Evolutionary conservation across 1,284 basidiomycete genomes (phyloP).

Genomic region (Albatrellus sp.): DNA sequence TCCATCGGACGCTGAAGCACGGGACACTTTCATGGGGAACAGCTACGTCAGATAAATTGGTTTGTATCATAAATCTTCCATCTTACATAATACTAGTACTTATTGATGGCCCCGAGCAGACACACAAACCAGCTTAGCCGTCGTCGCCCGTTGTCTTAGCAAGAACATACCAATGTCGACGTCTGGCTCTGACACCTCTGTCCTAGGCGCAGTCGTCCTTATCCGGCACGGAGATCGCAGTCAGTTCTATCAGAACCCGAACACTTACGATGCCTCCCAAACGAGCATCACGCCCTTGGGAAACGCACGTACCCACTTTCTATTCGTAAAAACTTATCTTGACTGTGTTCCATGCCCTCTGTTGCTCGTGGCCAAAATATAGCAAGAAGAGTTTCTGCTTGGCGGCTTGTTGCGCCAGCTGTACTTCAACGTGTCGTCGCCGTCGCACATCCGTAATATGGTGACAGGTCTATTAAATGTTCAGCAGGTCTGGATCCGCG

Average conservation of each 20-base stretch:
- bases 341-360: not conserved
- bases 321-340: not conserved
- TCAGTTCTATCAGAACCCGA: conserved; percentile 28
- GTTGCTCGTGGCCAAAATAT: not conserved
- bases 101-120: too few relatives aligned
- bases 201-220: conserved; percentile 33
- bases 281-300: conserved; percentile 39
- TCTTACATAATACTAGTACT: too few relatives aligned
- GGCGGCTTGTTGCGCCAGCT: conserved; percentile 27
- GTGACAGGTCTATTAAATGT: conserved; percentile 20
- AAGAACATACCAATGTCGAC: not conserved
- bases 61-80: too few relatives aligned
- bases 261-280: conserved; percentile 28
- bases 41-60: too few relatives aligned
- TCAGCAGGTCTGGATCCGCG: conserved; percentile 25
- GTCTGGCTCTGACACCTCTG: conserved; percentile 6
- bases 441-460: conserved; percentile 25
- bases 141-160: too few relatives aligned
- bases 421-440: conserved; percentile 26
- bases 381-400: conserved; percentile 32
- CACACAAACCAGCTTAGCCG: too few relatives aligned
- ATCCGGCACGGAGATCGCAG: conserved; percentile 39
- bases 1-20: too few relatives aligned
- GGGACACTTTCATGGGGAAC: too few relatives aligned
- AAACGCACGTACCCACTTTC: conserved; percentile 18